Percentiles rank a stretch among this genome's conserved stretches.
Evolutionary conservation across 495 filamentous ascomycete genomes (phyloP).

Genomic region (Hypoxylon trugodes): DNA sequence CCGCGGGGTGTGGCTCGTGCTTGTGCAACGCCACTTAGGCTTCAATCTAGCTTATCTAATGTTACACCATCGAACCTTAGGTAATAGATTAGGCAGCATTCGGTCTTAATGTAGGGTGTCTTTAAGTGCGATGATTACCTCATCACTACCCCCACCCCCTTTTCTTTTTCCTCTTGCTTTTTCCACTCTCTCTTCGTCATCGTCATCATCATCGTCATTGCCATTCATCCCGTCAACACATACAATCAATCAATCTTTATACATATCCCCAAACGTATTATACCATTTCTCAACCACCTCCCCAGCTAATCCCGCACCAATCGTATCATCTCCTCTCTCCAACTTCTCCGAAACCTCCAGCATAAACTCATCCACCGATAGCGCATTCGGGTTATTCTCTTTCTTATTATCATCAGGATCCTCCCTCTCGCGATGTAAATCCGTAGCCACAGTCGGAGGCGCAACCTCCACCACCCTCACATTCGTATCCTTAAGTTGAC

Average conservation of each 20-base stretch:
- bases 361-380: slow-evolving; percentile 59
- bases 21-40: too few relatives aligned
- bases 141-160: too few relatives aligned
- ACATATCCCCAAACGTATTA: slow-evolving; percentile 2
- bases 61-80: too few relatives aligned
- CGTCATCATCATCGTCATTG: too few relatives aligned
- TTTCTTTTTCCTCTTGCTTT: too few relatives aligned
- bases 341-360: slow-evolving; percentile 43
- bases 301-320: background rate
- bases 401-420: slow-evolving; percentile 52
- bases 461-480: slow-evolving; percentile 2
- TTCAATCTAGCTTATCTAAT: too few relatives aligned
- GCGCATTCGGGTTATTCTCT: slow-evolving; percentile 50
- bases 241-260: slow-evolving; percentile 9
- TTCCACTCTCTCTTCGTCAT: too few relatives aligned
- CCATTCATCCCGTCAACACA: too few relatives aligned
- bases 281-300: slow-evolving; percentile 9
- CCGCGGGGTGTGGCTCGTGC: too few relatives aligned
- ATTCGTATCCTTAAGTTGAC: background rate
- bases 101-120: background rate
- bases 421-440: slow-evolving; percentile 58
- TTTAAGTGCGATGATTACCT: too few relatives aligned
- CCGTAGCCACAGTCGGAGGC: slow-evolving; percentile 48
- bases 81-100: background rate
- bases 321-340: slow-evolving; percentile 50